Base-by-base conservation (phyloP, 805 yeast species). In the Priceomyces medius region DNA sequence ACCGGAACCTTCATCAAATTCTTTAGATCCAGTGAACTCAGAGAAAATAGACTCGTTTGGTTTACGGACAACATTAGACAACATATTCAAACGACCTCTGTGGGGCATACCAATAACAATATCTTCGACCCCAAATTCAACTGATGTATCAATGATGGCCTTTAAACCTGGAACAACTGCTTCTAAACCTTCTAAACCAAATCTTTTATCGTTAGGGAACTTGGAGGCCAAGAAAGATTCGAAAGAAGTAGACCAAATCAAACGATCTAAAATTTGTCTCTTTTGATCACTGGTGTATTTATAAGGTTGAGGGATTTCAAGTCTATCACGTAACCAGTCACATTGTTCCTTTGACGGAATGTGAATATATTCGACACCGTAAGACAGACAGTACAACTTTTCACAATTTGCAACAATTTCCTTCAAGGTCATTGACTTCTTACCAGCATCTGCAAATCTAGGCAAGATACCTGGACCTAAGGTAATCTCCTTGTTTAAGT, bases 31-130 rank as follows among this genome's bases (percentile, higher is more conserved):
- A 41, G 89, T 78, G 66, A 93, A 93, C 75, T 93, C 99, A 40
- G 95, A 83, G 69, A 93, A 91, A 62, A 93, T 93, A 38, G 97
- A 89, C 74, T 91, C 98, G 65, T 93, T 90, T 58, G 99, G 98
- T 68, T 93, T 93, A 74, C 99, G 86, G 37, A 93, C 97, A 57
- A 93, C 98, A 73, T 93, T 93, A 46, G 98, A 88, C 69, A 93
- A 80, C 84, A 93, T 90, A 69, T 93, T 93, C 59, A 93, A 77
- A 75, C 99, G 84, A 72, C 99, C 99, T 79, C 99, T 87, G 72
- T 93, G 99, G 40, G 99, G 97, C 98, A 93, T 93, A 74, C 99
- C 99, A 56, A 93, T 85, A 58, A 91, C 95, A 47, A 93, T 83
- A 64, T 91, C 98, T 70, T 90, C 97, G 40, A 91, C 84, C 56